Evolutionary conservation across 1,139 yeast genomes (phyloP).

Genomic region (Saccharomyces hybrid): DNA sequence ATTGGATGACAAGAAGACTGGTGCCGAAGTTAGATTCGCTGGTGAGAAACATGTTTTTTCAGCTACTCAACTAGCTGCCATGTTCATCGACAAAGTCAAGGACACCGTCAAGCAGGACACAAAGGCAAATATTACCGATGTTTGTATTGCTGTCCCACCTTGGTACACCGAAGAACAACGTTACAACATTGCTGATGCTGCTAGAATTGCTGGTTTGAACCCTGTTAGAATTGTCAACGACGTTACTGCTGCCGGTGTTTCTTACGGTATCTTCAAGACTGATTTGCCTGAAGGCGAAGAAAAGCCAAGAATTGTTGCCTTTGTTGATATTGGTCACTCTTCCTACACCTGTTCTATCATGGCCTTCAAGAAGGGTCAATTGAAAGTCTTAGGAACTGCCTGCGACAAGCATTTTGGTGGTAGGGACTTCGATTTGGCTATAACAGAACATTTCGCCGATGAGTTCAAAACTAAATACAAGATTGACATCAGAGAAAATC

Average conservation of each 20-base stretch:
- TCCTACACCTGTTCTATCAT: constrained; percentile 87
- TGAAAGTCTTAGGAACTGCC: constrained; percentile 84
- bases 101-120: constrained; percentile 72
- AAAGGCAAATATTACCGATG: constrained; percentile 71
- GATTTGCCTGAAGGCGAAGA: constrained; percentile 73
- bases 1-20: constrained; percentile 62
- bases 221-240: constrained; percentile 97
- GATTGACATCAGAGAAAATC: constrained; percentile 80
- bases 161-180: constrained; percentile 97
- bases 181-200: constrained; percentile 93
- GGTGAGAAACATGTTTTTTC: constrained; percentile 75
- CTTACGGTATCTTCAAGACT: constrained; percentile 96
- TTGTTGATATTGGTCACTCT: constrained; percentile 94
- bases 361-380: constrained; percentile 90
- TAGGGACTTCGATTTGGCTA: constrained; percentile 86
- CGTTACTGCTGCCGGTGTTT: constrained; percentile 96
- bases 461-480: constrained; percentile 85
- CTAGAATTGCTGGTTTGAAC: constrained; percentile 89
- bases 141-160: constrained; percentile 88
- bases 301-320: constrained; percentile 81
- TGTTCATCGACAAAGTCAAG: constrained; percentile 89
- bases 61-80: constrained; percentile 84
- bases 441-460: constrained; percentile 88
- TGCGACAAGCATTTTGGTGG: constrained; percentile 96
- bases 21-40: constrained; percentile 76